phyloP scores from a whole-genome alignment of 2,329 filamentous ascomycete genomes.

The Thielaviopsis musarum region DNA sequence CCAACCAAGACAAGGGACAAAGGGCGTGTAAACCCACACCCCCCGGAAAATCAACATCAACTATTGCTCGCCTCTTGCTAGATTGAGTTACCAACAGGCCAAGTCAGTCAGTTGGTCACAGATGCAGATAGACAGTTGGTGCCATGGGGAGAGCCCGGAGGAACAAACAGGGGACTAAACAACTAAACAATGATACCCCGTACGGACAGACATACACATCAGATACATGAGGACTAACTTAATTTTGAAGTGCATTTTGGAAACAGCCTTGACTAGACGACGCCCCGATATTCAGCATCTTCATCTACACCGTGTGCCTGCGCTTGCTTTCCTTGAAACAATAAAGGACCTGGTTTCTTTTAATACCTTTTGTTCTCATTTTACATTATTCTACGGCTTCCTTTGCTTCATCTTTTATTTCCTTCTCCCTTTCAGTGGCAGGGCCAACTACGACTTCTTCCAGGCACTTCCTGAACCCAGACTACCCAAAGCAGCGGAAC shows the following conservation, averaged over 20 bases:
- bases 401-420: neutral
- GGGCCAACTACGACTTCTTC: neutral
- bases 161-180: neutral
- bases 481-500: neutral
- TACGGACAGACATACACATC: neutral
- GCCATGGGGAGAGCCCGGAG: neutral
- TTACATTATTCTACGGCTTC: neutral
- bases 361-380: neutral
- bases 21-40: neutral
- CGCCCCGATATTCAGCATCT: neutral
- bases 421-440: neutral
- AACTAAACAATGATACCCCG: neutral
- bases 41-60: neutral
- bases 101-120: neutral
- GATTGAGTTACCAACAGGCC: neutral
- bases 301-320: neutral
- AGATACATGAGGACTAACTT: neutral
- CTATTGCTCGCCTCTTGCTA: neutral
- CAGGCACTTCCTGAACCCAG: neutral
- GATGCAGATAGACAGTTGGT: neutral
- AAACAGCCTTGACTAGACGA: neutral
- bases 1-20: neutral
- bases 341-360: too few species aligned
- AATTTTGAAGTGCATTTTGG: neutral
- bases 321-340: neutral